Conservation (phyloP, 208 protist genomes). For the Novymonas esmeraldas region DNA sequence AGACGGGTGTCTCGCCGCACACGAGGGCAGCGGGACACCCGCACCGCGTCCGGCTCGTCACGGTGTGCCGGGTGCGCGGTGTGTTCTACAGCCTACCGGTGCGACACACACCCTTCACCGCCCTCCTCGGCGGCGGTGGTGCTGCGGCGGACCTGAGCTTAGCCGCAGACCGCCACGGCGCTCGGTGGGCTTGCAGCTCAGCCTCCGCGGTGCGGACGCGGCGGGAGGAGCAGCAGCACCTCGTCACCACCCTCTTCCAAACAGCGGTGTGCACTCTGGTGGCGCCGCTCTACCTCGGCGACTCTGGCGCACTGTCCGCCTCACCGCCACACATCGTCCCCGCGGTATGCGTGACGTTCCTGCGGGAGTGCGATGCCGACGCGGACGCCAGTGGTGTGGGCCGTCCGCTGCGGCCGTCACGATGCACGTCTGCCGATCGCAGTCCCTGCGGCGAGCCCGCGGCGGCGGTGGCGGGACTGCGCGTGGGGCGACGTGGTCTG, state of each 20-base stretch:
- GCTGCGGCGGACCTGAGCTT: slow-evolving; percentile 4
- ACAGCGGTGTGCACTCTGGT: slow-evolving; percentile 24
- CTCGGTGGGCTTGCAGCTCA: slow-evolving; percentile 3
- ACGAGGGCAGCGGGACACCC: neutral
- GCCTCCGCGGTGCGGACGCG: slow-evolving; percentile 28
- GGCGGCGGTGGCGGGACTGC: neutral
- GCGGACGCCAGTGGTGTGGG: neutral
- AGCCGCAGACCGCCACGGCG: neutral
- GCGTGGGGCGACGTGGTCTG: neutral
- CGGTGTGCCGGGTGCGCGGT: slow-evolving; percentile 34
- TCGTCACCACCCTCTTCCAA: slow-evolving; percentile 23
- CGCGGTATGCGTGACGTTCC: slow-evolving; percentile 5
- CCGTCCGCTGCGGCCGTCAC: neutral
- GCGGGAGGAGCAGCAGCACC: slow-evolving; percentile 25
- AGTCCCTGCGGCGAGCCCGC: neutral
- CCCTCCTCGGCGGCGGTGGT: neutral
- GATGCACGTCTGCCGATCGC: slow-evolving; percentile 2
- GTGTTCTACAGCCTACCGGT: slow-evolving; percentile 57
- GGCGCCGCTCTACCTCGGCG: slow-evolving; percentile 35
- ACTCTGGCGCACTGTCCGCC: neutral
- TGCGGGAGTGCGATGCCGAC: neutral
- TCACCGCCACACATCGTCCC: neutral
- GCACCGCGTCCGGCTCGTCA: neutral
- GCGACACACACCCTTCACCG: slow-evolving; percentile 26
- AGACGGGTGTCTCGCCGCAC: neutral